Evolutionary conservation across 495 filamentous ascomycete genomes (phyloP).

Genomic region (Neurospora africana): DNA sequence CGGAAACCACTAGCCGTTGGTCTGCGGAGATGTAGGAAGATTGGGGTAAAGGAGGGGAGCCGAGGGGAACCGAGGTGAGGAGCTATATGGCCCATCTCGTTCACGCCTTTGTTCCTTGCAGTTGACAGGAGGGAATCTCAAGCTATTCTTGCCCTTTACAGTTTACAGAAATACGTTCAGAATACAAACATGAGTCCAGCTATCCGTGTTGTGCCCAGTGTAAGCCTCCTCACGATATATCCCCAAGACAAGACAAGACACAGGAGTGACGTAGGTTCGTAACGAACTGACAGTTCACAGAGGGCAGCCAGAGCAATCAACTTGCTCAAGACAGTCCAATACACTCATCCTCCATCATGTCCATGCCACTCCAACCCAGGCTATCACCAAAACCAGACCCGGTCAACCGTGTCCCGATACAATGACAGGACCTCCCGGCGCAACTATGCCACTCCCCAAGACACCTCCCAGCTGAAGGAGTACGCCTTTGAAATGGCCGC

Average conservation of each 20-base stretch:
- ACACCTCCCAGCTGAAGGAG: slow-evolving; percentile 67
- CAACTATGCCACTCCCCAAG: slow-evolving; percentile 59
- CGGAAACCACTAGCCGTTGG: background rate
- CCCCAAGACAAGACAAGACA: background rate
- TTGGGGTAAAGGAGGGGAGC: background rate
- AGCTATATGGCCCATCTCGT: background rate
- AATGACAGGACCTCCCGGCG: slow-evolving; percentile 23
- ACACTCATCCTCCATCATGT: slow-evolving; percentile 77
- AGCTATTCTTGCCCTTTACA: background rate
- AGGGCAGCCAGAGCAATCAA: slow-evolving; percentile 67
- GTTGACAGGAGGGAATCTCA: background rate
- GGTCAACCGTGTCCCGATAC: slow-evolving; percentile 25
- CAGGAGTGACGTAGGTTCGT: background rate
- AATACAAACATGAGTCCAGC: slow-evolving; percentile 33
- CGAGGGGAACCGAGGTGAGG: background rate
- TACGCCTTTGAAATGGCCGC: slow-evolving; percentile 99
- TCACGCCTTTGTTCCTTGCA: background rate
- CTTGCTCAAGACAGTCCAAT: slow-evolving; percentile 81
- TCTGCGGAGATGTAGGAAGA: background rate
- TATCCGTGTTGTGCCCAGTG: slow-evolving; percentile 48
- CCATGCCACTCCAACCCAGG: slow-evolving; percentile 85
- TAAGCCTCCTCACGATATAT: slow-evolving; percentile 16
- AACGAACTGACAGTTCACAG: slow-evolving; percentile 26
- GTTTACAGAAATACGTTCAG: background rate
- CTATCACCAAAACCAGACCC: slow-evolving; percentile 48